Evolutionary conservation across 2,329 filamentous ascomycete species (phyloP), one percentile per base, ranked within the genome.

Genomic region (Gnomoniopsis smithogilvyi): DNA sequence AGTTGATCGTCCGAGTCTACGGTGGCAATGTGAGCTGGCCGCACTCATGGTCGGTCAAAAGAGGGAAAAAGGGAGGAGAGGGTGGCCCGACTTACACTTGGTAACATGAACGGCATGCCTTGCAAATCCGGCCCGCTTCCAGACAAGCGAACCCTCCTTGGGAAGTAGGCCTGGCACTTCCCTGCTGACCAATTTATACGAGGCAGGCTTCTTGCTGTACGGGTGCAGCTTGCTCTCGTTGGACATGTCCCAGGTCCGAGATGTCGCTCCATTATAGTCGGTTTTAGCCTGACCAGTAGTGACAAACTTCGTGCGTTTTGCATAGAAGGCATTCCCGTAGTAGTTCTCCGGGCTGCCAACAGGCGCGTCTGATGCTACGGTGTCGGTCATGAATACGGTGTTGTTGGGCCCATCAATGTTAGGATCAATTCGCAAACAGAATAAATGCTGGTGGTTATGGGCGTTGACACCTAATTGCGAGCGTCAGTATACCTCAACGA

Each of bases 401-500:
- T 97, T 97, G 63, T 87, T 82, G 1, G 88, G 84, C 0, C 93
- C 93, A 69, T 96, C 93, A 57, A 97, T 84, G 69, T 94, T 95
- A 34, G 92, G 85, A 70, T 97, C 90, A 47, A 96, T 79, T 46
- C 93, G 90, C 47, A 97, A 78, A 70, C 92, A 96, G 83, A 97
- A 97, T 34, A 97, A 82, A 73, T 97, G 93, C 74, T 97, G 92
- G 73, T 97, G 93, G 77, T 96, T 96, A 76, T 96, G 93, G 0
- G 93, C 93, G 68, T 96, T 96, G 69, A 96, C 92, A 45, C 91
- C 80, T 67, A 52, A 54, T 56, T 52, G 33, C 12, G 3, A 33
- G 19, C 1, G 33, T 46, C 17, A 54, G 36, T 8, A 21, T 38
- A 34, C n/a, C n/a, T n/a, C 4, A 11, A 3, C 17, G 17, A 17